Evolutionary conservation across 2,329 filamentous ascomycete genomes (phyloP).

Genomic region (Periconia macrospinosa): DNA sequence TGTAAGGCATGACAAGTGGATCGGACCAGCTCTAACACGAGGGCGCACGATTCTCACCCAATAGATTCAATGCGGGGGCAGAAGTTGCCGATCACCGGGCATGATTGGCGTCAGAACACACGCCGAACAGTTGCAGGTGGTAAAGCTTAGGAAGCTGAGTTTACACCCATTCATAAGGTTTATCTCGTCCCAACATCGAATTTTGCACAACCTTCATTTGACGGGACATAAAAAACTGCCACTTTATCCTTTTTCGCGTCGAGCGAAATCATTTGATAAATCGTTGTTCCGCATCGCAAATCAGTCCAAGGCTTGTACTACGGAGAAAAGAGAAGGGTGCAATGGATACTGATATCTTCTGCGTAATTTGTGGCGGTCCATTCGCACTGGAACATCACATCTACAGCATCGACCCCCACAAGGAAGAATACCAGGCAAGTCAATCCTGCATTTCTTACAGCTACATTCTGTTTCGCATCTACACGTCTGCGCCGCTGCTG

Average conservation of each 20-base stretch:
- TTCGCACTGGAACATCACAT: conserved; percentile 26
- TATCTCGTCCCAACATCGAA: neutral
- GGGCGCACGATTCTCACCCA: too few species aligned
- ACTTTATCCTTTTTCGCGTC: neutral
- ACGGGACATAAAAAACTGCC: neutral
- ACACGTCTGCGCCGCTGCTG: neutral
- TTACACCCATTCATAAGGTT: neutral
- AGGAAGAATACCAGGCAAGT: conserved; percentile 20
- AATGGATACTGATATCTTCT: conserved; percentile 27
- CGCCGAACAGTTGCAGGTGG: neutral
- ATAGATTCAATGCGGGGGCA: neutral
- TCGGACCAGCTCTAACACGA: too few species aligned
- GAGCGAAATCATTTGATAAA: neutral
- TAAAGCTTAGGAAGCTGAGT: neutral
- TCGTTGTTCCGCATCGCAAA: neutral
- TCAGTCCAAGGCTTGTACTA: neutral
- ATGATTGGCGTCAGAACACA: neutral
- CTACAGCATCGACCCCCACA: conserved; percentile 22
- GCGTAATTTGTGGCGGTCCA: conserved; percentile 29
- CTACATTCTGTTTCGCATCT: neutral
- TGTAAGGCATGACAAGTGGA: too few species aligned
- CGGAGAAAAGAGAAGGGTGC: neutral
- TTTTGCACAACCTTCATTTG: neutral
- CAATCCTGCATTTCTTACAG: neutral
- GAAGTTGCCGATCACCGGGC: neutral